Evolutionary conservation across 2,329 filamentous ascomycete genomes (phyloP).

Genomic region (Mycocentrospora acerina): DNA sequence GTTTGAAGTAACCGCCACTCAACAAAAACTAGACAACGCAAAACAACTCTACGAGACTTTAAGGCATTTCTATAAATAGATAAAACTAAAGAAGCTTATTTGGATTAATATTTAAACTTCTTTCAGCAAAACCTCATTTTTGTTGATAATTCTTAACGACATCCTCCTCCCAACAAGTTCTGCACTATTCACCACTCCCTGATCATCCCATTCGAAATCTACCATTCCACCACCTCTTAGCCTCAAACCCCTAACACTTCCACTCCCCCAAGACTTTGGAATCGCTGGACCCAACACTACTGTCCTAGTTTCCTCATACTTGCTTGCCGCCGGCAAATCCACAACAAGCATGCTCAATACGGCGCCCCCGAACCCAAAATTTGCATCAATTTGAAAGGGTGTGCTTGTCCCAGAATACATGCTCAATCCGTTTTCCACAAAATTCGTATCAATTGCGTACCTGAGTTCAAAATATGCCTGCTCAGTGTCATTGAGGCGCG

Average conservation of each 20-base stretch:
- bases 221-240: slow-evolving; percentile 49
- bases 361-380: slow-evolving; percentile 59
- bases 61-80: no score
- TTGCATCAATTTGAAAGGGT: slow-evolving; percentile 63
- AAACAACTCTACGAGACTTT: no score
- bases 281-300: slow-evolving; percentile 54
- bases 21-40: no score
- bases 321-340: slow-evolving; percentile 44
- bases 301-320: slow-evolving; percentile 19
- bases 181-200: slow-evolving; percentile 38
- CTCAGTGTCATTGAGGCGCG: slow-evolving; percentile 54
- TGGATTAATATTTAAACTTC: background rate
- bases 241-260: slow-evolving; percentile 48
- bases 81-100: no score
- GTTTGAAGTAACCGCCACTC: no score
- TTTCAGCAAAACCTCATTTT: slow-evolving; percentile 4
- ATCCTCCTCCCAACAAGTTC: background rate
- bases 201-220: slow-evolving; percentile 48
- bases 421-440: slow-evolving; percentile 53
- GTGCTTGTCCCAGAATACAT: slow-evolving; percentile 52
- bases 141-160: slow-evolving; percentile 15
- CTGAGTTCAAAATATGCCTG: slow-evolving; percentile 52
- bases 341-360: slow-evolving; percentile 56
- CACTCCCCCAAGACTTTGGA: slow-evolving; percentile 47
- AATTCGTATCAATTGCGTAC: slow-evolving; percentile 53